Conservation (phyloP, 768 basidiomycete species). For the Hysterangium stoloniferum region DNA sequence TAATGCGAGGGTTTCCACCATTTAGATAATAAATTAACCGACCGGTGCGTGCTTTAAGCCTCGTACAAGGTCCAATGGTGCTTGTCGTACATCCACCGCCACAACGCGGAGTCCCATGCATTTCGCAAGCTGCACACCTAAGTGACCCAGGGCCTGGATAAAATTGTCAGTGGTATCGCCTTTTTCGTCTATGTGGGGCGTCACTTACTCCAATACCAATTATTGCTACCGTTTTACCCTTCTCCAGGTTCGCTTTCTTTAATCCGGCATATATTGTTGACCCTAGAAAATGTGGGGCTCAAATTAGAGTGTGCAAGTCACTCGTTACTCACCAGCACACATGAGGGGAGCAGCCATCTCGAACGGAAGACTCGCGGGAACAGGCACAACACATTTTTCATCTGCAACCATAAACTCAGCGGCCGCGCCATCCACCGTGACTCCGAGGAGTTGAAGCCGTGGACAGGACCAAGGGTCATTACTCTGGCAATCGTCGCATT, state of each 20-base stretch:
- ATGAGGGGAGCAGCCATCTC: conserved; percentile 7
- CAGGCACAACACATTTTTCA: not conserved
- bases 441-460: not conserved
- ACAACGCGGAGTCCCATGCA: conserved; percentile 8
- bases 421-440: conserved; percentile 2
- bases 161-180: not conserved
- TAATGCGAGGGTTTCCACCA: no score
- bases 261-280: conserved; percentile 4
- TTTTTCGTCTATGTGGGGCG: not conserved
- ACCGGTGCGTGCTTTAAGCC: conserved; percentile 7
- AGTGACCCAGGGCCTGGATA: conserved; percentile 6
- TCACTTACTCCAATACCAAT: conserved; percentile 6
- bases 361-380: conserved; percentile 2
- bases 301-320: not conserved
- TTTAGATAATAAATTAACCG: not conserved
- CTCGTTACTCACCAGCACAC: conserved; percentile 1
- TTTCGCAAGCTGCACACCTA: conserved; percentile 9
- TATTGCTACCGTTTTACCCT: conserved; percentile 7
- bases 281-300: not conserved
- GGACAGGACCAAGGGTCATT: not conserved
- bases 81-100: conserved; percentile 6
- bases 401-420: conserved; percentile 7
- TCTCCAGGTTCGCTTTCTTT: not conserved
- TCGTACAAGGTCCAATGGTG: conserved; percentile 8
- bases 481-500: conserved; percentile 5